Base-by-base conservation (phyloP, 148 eudicot species). In the Polygonum aviculare region DNA sequence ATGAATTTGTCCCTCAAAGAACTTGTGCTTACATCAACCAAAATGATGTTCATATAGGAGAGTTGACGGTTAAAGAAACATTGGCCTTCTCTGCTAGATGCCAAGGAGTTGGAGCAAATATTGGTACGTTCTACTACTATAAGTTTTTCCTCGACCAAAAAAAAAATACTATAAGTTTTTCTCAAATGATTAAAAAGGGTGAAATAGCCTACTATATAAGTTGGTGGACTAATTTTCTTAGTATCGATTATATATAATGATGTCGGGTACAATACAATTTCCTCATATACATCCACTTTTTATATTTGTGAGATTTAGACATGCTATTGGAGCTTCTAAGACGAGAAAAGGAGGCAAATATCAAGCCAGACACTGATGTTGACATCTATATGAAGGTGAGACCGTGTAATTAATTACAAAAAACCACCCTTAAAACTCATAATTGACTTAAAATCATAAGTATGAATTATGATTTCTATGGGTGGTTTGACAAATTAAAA, bases 71-170 rank as follows among this genome's bases (percentile, higher is more conserved):
- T 2, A 49, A 77, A 57, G 81, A 81, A 72, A 81, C 81, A 51
- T n/a, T 81, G 18, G 80, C 81, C 36, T 81, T 81, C 33, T 81
- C 84, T 35, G 84, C 81, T 44, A 75, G 84, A 60, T 81, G 81
- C 63, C 84, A 78, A 70, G 83, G 83, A 18, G 78, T 78, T 35
- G 83, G 80, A 75, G 16, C 76, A 57, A 76, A 74, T 35, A 57
- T 51, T 44, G 83, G 83, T 81, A 8, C 26, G 80, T n/a, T n/a
- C n/a, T n/a, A n/a, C n/a, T n/a, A n/a, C n/a, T n/a, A n/a, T n/a
- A 26, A 26, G 31, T 26, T 26, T 26, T 26, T 26, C 31, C 31
- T 26, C 31, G 31, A 26, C 31, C 31, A 26, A 26, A 26, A 26
- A 26, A 26, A 26, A 26, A 26, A 26, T 26, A 26, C 31, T 26